Evolutionary conservation across 1,139 yeast species (phyloP).

Genomic region (Taphrina wiesneri): DNA sequence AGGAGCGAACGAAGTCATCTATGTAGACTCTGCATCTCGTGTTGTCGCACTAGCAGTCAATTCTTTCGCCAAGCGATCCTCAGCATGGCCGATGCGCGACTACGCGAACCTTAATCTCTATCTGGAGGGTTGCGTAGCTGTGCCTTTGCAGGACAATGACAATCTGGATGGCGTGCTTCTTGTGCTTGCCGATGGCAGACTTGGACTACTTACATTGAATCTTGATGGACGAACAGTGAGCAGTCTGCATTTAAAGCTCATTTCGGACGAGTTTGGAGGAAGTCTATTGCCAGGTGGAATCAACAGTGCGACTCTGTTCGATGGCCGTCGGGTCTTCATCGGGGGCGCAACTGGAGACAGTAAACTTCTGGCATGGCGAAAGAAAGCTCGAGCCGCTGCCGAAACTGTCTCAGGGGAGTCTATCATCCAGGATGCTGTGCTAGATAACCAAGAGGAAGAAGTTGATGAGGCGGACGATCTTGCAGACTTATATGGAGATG

Average conservation of each 20-base stretch:
- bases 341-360: conserved; percentile 53
- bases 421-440: not conserved
- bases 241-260: conserved; percentile 43
- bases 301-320: conserved; percentile 37
- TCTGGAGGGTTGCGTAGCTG: conserved; percentile 59
- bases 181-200: conserved; percentile 55
- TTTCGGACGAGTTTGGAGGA: conserved; percentile 36
- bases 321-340: conserved; percentile 47
- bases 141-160: conserved; percentile 46
- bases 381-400: conserved; percentile 13
- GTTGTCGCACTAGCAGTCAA: conserved; percentile 68
- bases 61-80: conserved; percentile 54
- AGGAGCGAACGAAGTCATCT: conserved; percentile 77
- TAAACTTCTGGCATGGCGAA: conserved; percentile 47
- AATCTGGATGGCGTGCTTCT: conserved; percentile 53
- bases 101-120: conserved; percentile 56
- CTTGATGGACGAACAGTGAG: conserved; percentile 52
- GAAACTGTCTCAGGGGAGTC: not conserved
- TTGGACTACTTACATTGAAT: conserved; percentile 57
- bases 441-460: conserved; percentile 38
- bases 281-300: conserved; percentile 22
- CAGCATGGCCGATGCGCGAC: conserved; percentile 57
- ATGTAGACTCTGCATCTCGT: conserved; percentile 80
- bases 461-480: conserved; percentile 47
- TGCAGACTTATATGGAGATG: conserved; percentile 42